Percentiles rank a stretch among this genome's conserved stretches.
Conservation (phyloP, 805 yeast genomes). For the Sporopachydermia lactativora region DNA sequence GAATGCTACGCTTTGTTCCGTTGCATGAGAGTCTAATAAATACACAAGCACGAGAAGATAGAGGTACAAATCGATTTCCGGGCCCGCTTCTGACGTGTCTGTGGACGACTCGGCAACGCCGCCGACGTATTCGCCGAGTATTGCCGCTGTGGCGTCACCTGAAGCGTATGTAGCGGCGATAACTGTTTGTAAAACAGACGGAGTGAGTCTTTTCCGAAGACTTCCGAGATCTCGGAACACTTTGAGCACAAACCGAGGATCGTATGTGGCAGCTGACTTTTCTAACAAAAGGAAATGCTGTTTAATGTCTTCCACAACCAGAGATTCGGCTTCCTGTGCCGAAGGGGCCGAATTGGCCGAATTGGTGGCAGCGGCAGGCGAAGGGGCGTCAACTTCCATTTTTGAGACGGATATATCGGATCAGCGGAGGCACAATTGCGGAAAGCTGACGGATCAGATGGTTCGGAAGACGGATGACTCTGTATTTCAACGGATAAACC, state of each 20-base stretch:
- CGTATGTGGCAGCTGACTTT: slow-evolving; percentile 59
- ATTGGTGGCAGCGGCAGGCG: no score
- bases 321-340: neutral
- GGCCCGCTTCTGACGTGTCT: slow-evolving; percentile 22
- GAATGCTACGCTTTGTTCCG: slow-evolving; percentile 32
- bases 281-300: slow-evolving; percentile 31
- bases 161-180: slow-evolving; percentile 43
- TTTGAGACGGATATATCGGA: no score
- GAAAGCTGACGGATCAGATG: no score
- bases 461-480: no score
- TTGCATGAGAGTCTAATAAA: slow-evolving; percentile 47
- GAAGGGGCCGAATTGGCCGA: neutral
- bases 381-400: slow-evolving; percentile 1
- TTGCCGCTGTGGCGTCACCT: slow-evolving; percentile 26
- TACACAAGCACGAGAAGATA: slow-evolving; percentile 69
- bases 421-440: no score
- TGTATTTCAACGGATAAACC: no score
- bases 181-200: slow-evolving; percentile 38
- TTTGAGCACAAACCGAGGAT: slow-evolving; percentile 76
- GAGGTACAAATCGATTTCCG: slow-evolving; percentile 70
- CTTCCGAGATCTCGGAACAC: slow-evolving; percentile 73
- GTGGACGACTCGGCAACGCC: slow-evolving; percentile 17
- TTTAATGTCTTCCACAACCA: slow-evolving; percentile 16
- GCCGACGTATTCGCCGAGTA: slow-evolving; percentile 26
- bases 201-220: slow-evolving; percentile 50